phyloP scores from a whole-genome alignment of 2,329 filamentous ascomycete genomes.

The Geoglossum cookeanum region DNA sequence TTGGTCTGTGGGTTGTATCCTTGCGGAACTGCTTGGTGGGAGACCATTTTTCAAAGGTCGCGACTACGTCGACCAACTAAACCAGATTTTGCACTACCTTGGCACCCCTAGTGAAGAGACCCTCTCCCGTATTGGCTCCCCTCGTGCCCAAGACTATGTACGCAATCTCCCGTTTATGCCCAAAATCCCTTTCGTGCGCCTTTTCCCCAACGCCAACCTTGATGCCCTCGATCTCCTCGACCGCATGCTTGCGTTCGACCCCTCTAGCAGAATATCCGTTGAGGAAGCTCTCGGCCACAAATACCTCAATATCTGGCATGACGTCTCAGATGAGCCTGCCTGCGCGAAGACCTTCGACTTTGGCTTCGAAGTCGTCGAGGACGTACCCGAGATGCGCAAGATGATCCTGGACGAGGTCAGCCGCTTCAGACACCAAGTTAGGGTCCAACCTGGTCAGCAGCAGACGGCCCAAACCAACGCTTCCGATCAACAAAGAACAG shows the following conservation, averaged over 20 bases:
- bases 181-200: slow-evolving; percentile 70
- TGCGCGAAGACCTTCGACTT: slow-evolving; percentile 96
- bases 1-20: slow-evolving; percentile 96
- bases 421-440: slow-evolving; percentile 52
- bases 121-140: slow-evolving; percentile 78
- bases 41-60: slow-evolving; percentile 98
- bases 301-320: slow-evolving; percentile 96
- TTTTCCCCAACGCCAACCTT: slow-evolving; percentile 90
- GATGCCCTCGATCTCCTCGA: slow-evolving; percentile 90
- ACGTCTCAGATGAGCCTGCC: slow-evolving; percentile 83
- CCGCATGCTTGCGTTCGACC: slow-evolving; percentile 94
- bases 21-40: slow-evolving; percentile 86
- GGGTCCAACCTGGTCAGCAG: slow-evolving; percentile 27
- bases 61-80: slow-evolving; percentile 97
- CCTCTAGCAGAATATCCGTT: slow-evolving; percentile 78
- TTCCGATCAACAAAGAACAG: slow-evolving; percentile 15
- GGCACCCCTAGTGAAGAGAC: slow-evolving; percentile 95
- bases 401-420: slow-evolving; percentile 95
- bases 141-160: slow-evolving; percentile 93
- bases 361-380: slow-evolving; percentile 93
- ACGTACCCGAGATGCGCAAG: slow-evolving; percentile 83
- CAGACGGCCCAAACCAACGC: slow-evolving; percentile 17
- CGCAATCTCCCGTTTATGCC: slow-evolving; percentile 89
- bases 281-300: slow-evolving; percentile 91
- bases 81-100: slow-evolving; percentile 96